Conservation (phyloP, 495 filamentous ascomycete species). For the Penicillium bialowiezense region DNA sequence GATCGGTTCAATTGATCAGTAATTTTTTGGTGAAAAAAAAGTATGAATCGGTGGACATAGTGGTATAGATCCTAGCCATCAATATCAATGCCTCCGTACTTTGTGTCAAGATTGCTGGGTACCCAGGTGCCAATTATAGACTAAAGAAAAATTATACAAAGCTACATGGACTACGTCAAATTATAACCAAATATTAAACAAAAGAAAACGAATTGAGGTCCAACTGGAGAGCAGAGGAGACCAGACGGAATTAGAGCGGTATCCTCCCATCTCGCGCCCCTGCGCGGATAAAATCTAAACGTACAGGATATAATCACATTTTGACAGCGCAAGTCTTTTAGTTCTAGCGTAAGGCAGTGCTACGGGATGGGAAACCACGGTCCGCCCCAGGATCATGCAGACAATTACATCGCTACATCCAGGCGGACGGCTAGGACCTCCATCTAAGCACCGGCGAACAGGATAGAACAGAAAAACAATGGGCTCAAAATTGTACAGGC, state of each 20-base stretch:
- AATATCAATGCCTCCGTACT: no score
- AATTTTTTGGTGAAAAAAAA: no score
- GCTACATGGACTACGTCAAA: no score
- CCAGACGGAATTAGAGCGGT: conserved; percentile 27
- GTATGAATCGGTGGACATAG: no score
- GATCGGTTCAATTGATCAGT: no score
- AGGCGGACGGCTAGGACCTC: conserved; percentile 14
- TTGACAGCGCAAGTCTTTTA: conserved; percentile 25
- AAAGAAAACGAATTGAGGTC: conserved; percentile 32
- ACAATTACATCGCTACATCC: conserved; percentile 28
- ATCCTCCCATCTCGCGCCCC: conserved; percentile 33
- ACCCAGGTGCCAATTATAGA: no score
- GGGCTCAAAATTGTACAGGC: conserved; percentile 55
- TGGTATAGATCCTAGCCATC: no score
- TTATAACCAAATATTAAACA: conserved; percentile 15
- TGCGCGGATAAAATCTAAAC: conserved; percentile 47
- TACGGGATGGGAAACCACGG: conserved; percentile 9
- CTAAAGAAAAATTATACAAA: no score
- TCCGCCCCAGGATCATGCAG: conserved; percentile 15
- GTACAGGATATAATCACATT: conserved; percentile 52
- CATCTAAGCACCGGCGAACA: conserved; percentile 13
- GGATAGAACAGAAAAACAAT: conserved; percentile 43
- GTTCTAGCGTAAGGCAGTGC: conserved; percentile 4
- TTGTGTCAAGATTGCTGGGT: no score
- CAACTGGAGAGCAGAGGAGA: conserved; percentile 31